Conservation (phyloP, 805 yeast genomes). For the Pichia cephalocereana region DNA sequence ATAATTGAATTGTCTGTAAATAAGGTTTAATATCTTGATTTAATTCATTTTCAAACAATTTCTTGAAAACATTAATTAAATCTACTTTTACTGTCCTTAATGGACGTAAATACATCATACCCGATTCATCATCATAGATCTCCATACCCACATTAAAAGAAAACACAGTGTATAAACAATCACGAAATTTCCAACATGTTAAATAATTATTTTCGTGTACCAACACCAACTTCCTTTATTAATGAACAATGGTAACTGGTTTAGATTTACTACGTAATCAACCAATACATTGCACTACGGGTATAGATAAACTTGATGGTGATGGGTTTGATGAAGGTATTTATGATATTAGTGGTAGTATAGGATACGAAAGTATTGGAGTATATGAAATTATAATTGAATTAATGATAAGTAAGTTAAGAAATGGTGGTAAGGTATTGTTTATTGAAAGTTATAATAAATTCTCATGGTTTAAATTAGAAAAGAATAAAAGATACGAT, state of each 20-base stretch:
- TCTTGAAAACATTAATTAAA: neutral
- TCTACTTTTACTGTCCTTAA: neutral
- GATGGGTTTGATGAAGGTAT: neutral
- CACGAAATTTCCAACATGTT: too few species aligned
- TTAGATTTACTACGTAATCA: neutral
- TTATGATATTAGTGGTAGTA: neutral
- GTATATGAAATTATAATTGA: neutral
- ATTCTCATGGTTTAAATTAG: neutral
- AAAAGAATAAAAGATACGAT: too few species aligned
- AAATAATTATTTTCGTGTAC: too few species aligned
- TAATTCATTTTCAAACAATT: conserved; percentile 21
- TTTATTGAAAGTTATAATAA: neutral
- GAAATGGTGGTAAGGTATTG: neutral
- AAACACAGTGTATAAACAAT: too few species aligned
- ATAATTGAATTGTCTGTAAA: conserved; percentile 25
- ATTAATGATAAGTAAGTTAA: neutral
- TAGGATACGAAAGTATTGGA: neutral
- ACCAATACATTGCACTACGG: neutral
- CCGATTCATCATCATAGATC: neutral
- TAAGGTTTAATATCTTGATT: conserved; percentile 27
- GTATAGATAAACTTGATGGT: neutral
- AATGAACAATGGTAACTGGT: neutral
- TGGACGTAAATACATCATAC: neutral
- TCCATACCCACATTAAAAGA: too few species aligned
- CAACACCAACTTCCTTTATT: too few species aligned